Base-by-base conservation (phyloP, 345 rosid species). In the Eucalyptus erythrocorys region DNA sequence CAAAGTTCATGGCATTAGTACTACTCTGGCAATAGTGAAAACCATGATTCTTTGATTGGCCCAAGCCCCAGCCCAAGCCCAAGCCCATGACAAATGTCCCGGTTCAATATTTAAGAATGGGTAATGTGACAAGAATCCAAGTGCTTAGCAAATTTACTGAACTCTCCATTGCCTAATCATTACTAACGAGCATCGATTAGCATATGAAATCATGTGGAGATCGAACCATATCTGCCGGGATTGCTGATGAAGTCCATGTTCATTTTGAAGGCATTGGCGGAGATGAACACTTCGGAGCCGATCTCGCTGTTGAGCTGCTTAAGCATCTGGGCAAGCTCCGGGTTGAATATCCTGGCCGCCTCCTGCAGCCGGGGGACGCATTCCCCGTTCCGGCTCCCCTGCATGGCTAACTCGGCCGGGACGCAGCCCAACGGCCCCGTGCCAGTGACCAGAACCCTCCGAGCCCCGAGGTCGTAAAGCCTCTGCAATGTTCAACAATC, bases 401-500 rank as follows among this genome's bases (percentile, higher is more conserved):
- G 5, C 92, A 80, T 59, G 57, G 95, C 96, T 66, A 91, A 37
- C 86, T 94, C 94, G 0, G 94, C 90, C 2, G 94, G 94, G 16
- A 89, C 94, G 32, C 95, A 94, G 0, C 96, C 96, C 85, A 94
- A 4, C 47, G 96, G 94, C 47, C 95, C 96, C 3, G 93, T 92
- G n/a, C 92, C 93, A 1, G 94, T 92, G 92, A 94, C 95, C 87
- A 94, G 34, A 37, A 94, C 94, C 81, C 93, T 87, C 2, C 95
- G 88, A 4, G 92, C 93, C 10, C 96, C 96, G 79, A 94, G 15
- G 49, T 90, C 92, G 48, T 94, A 90, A 30, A 91, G 34, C 53
- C 55, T 81, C 90, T 89, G 87, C 87, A 55, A 4, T 34, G 12
- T 40, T 40, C 14, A 11, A 37, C 47, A 11, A 4, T 21, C 84